phyloP scores from a whole-genome alignment of 176 grass and related monocot species.

The Saccharum officinarum region DNA sequence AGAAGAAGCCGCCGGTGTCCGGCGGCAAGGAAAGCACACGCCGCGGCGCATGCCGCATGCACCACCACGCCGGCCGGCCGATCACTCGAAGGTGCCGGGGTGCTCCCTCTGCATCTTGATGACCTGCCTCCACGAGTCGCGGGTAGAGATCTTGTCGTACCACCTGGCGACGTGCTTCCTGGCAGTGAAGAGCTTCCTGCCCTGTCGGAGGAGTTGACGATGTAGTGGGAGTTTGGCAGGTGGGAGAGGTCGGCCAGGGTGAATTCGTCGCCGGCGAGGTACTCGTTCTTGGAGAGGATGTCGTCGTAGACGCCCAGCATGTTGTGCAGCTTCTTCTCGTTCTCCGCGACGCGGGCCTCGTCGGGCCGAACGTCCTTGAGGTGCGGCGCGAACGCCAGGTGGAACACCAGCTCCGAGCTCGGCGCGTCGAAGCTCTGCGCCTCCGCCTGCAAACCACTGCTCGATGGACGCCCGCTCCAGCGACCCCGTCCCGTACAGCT shows the following conservation, averaged over 20 bases:
- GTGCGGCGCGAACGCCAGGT: slow-evolving; percentile 66
- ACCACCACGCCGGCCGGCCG: background rate
- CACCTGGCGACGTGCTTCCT: slow-evolving; percentile 79
- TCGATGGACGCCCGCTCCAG: slow-evolving; percentile 79
- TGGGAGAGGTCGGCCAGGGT: slow-evolving; percentile 74
- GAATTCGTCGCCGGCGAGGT: slow-evolving; percentile 60
- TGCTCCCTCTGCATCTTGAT: slow-evolving; percentile 75
- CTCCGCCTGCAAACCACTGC: slow-evolving; percentile 86
- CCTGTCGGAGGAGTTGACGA: slow-evolving; percentile 47
- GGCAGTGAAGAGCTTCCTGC: slow-evolving; percentile 64
- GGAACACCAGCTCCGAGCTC: slow-evolving; percentile 77
- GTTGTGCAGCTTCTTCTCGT: slow-evolving; percentile 50
- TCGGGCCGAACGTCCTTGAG: slow-evolving; percentile 43
- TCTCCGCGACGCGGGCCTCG: slow-evolving; percentile 48
- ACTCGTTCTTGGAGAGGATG: slow-evolving; percentile 48
- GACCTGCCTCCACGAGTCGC: slow-evolving; percentile 64
- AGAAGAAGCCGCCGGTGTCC: background rate
- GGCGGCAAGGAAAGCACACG: background rate
- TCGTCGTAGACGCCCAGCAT: slow-evolving; percentile 59
- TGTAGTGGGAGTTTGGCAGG: slow-evolving; percentile 79
- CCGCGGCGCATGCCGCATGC: background rate
- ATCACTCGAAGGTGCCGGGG: slow-evolving; percentile 59
- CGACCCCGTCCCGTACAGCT: slow-evolving; percentile 56
- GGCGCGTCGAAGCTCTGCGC: slow-evolving; percentile 59
- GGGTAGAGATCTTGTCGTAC: slow-evolving; percentile 54